These are phyloP conservation scores for Cnidoscolus chayamansa DNA, from an alignment of 441 rosid genomes.

Conservation along the genomic window DNA sequence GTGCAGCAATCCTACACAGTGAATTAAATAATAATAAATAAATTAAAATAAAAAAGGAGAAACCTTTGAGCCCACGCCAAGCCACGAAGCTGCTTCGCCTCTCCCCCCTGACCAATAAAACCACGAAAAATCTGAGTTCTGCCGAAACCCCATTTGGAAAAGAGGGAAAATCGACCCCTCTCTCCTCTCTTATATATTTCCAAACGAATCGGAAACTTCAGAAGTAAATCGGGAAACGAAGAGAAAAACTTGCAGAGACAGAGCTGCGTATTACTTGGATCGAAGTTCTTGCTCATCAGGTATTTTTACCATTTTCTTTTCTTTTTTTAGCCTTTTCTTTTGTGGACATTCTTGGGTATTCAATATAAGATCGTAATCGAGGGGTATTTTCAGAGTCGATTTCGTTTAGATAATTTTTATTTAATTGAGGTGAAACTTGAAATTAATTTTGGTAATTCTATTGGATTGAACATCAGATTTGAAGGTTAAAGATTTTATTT, in stretches of 20 bases:
- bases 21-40: background rate
- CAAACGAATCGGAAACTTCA: background rate
- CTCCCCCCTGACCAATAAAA: background rate
- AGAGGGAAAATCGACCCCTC: background rate
- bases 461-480: too few relatives aligned
- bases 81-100: background rate
- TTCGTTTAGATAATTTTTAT: background rate
- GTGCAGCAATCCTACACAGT: background rate
- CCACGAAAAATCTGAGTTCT: background rate
- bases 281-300: background rate
- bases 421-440: background rate
- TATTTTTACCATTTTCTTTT: background rate
- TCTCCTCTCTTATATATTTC: background rate
- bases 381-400: background rate
- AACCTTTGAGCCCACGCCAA: conserved; percentile 8
- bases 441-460: background rate
- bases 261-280: background rate
- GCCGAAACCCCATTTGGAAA: background rate
- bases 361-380: background rate
- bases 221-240: background rate
- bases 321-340: background rate
- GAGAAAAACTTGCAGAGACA: background rate
- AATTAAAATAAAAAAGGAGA: background rate
- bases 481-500: background rate
- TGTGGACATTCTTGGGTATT: background rate